Evolutionary conservation across 2,329 filamentous ascomycete genomes (phyloP).

Genomic region (Paraconiothyrium sp.): DNA sequence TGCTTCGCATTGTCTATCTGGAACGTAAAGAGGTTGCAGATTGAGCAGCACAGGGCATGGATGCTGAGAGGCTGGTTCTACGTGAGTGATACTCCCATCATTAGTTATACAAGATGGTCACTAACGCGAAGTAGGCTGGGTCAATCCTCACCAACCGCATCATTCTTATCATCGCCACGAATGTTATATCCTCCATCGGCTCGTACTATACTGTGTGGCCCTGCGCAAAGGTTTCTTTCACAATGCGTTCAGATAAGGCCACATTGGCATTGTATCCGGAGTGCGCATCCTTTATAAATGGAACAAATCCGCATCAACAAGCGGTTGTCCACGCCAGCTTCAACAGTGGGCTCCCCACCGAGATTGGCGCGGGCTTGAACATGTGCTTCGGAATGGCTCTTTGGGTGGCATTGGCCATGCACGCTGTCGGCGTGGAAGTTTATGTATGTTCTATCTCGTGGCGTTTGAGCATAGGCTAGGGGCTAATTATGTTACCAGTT

Average conservation of each 20-base stretch:
- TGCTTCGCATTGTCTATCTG: slow-evolving; percentile 60
- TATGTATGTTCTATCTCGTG: slow-evolving; percentile 52
- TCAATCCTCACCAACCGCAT: slow-evolving; percentile 64
- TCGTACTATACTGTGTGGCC: slow-evolving; percentile 51
- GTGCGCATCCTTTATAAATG: slow-evolving; percentile 56
- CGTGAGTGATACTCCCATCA: not conserved
- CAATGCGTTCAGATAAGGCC: slow-evolving; percentile 27
- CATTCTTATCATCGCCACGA: slow-evolving; percentile 56
- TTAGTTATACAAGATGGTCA: not conserved
- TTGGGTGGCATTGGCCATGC: slow-evolving; percentile 64
- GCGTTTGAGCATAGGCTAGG: not conserved
- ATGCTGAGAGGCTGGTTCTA: slow-evolving; percentile 43
- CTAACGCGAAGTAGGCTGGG: slow-evolving; percentile 49
- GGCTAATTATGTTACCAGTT: slow-evolving; percentile 23
- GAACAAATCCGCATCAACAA: slow-evolving; percentile 29
- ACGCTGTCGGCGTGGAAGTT: slow-evolving; percentile 51
- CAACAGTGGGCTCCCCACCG: slow-evolving; percentile 28
- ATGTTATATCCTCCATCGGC: slow-evolving; percentile 49
- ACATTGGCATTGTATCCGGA: slow-evolving; percentile 52
- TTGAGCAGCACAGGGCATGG: slow-evolving; percentile 52
- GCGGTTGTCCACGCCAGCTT: slow-evolving; percentile 33
- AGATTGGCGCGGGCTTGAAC: slow-evolving; percentile 57
- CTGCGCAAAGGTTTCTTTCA: slow-evolving; percentile 62
- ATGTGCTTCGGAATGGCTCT: slow-evolving; percentile 62
- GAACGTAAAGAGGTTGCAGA: slow-evolving; percentile 68